Evolutionary conservation across 2,329 filamentous ascomycete genomes (phyloP), one percentile per base, ranked within the genome.

Genomic region (Hypoxylon sp.): DNA sequence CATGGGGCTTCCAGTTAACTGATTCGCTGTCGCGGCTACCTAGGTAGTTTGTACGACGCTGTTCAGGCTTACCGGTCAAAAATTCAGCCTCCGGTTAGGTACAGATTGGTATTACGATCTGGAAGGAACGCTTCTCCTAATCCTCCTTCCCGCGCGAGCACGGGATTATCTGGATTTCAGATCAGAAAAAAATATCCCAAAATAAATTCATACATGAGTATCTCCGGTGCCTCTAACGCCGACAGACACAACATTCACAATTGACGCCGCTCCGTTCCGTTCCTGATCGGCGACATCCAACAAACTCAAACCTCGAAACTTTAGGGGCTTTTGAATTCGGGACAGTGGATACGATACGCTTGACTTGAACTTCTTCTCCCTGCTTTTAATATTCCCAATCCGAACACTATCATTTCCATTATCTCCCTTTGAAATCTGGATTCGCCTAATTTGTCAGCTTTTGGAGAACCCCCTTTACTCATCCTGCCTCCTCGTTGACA

Each of bases 81-180:
- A 71, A 59, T 66, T 69, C 66, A 71, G 69, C 69, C 69, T 71
- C 66, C 66, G 62, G 65, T 69, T 68, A 71, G 62, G 68, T 71
- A 70, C 68, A 64, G 56, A 63, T 63, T 17, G 44, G 44, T 62
- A 53, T 50, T 61, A 61, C 30, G 54, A 61, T 64, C 44, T 46
- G 30, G 57, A 67, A 67, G 61, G 58, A 48, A 37, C 42, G 20
- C 44, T 59, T 40, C 35, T 51, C 68, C 35, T 55, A 55, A 68
- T 60, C 49, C 44, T 65, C 30, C 61, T 57, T 61, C 53, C 59
- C 44, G 59, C 55, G 68, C 35, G 40, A 67, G 64, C 27, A 14
- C 35, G 50, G 22, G 50, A 64, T 44, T 64, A 55, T 51, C 20
- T 61, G 53, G 55, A 55, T 46, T 54, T 54, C 14, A 20, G 40